Evolutionary conservation across 768 basidiomycete genomes (phyloP), one percentile per base, ranked within the genome.

Genomic region (Mycena polygramma): DNA sequence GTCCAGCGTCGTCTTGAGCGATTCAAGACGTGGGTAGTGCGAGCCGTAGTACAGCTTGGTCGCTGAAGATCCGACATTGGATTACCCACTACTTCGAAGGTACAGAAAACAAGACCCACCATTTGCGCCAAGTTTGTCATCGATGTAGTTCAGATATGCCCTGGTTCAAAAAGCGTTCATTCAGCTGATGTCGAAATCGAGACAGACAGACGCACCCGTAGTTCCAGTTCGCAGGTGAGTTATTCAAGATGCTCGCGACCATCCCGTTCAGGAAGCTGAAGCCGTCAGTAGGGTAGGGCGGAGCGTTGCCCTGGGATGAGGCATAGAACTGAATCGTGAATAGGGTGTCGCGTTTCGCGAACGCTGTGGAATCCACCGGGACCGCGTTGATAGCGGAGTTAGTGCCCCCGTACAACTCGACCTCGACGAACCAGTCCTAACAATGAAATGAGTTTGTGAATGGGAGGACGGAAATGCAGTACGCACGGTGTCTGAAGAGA

Each of bases 61-160:
- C n/a, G 68, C 72, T 73, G 37, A 10, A 15, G n/a, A 35, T 4
- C 6, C 7, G 36, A 24, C 24, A 14, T 20, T 30, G 3, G 15
- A 10, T 11, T 11, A 41, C 2, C 2, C 10, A 5, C 39, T 2
- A 4, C 19, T 1, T 5, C 5, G 20, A 0, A 36, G 13, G 35
- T 5, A 39, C 15, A 37, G 13, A 22, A 24, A n/a, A 15, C 52
- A 0, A 9, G n/a, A 39, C 59, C 35, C 30, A 73, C 72, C 68
- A n/a, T 73, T 70, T 6, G 48, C 53, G 24, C 41, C 41, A 41
- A 73, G 72, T 15, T 45, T 39, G 45, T 73, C 61, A 61, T 86
- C 84, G 45, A 84, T 79, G 66, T 87, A 87, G 70, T 85, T 86
- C 5, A 82, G 75, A 73, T 87, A 86, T 9, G 83, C 82, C 19